Evolutionary conservation across 2,329 filamentous ascomycete genomes (phyloP), one percentile per base, ranked within the genome.

Genomic region (Aureobasidium vineae): DNA sequence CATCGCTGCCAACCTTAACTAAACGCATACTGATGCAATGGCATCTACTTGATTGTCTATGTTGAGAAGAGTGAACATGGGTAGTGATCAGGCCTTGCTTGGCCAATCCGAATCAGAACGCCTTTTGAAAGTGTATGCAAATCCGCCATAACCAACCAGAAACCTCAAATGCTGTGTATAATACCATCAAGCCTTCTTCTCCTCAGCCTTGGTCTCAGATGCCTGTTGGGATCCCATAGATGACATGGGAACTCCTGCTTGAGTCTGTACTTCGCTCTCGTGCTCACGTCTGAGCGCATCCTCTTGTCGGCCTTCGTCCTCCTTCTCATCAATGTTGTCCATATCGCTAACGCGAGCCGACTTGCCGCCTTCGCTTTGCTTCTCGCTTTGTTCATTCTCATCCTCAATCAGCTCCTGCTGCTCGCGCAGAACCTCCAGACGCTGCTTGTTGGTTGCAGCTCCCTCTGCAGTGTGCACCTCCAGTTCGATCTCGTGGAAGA

Each of bases 401-500:
- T 99, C 95, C 70, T 97, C 89, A 67, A 99, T 99, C 69, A 99
- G 87, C 77, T 97, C 95, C 78, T 99, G 91, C 82, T 99, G 95
- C 82, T 99, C 95, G 85, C 92, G 96, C 76, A 99, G 85, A 19
- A 99, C 95, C 82, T 99, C 95, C 49, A 99, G 89, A 77, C 95
- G 90, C 83, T 98, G 95, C 85, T 96, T 97, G 86, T 99, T 99
- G 71, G 95, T 99, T 28, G 95, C 95, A 13, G 93, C 94, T 69
- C 95, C 95, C 80, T 99, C 95, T 57, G 94, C 93, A 69, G 89
- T 96, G 84, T 97, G 92, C 11, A 99, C 92, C 81, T 99, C 95
- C 38, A 99, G 89, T 80, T 98, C 95, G 70, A 99, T 97, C 82
- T 99, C 95, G 83, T 99, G 95, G 90, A 96, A 99, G 47, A 99